A percentile compares a stretch with the other conserved stretches of the same genome.
Conservation (phyloP, 2,329 filamentous ascomycete species). For the Claviceps spartinae region DNA sequence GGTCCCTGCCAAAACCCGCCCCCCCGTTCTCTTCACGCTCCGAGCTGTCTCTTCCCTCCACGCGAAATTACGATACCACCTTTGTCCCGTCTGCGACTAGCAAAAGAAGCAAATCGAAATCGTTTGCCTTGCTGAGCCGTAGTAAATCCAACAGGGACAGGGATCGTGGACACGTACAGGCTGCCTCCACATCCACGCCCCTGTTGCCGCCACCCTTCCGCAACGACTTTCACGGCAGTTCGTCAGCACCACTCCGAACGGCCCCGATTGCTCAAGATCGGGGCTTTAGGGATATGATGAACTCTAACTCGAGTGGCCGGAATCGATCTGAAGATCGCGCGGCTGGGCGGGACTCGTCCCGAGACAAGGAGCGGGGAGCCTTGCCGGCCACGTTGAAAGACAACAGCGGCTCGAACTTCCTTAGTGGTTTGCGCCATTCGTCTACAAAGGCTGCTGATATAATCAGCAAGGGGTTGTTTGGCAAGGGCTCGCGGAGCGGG, state of each 20-base stretch:
- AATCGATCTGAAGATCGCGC: conserved; percentile 63
- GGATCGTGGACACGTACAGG: conserved; percentile 28
- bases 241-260: conserved; percentile 34
- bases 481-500: conserved; percentile 61
- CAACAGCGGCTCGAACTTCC: conserved; percentile 44
- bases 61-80: conserved; percentile 31
- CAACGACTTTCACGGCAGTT: conserved; percentile 16
- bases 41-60: conserved; percentile 37
- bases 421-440: conserved; percentile 60
- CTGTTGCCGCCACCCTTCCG: conserved; percentile 13
- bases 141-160: conserved; percentile 39
- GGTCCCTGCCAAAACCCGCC: conserved; percentile 24
- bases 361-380: conserved; percentile 34
- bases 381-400: conserved; percentile 45
- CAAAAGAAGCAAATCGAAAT: conserved; percentile 40
- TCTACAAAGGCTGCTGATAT: conserved; percentile 66
- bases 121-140: conserved; percentile 39
- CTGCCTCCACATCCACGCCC: conserved; percentile 13
- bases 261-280: conserved; percentile 53
- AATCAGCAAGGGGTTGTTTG: conserved; percentile 70
- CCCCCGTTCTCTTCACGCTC: conserved; percentile 33
- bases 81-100: conserved; percentile 18
- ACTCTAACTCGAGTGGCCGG: conserved; percentile 45
- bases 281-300: conserved; percentile 54
- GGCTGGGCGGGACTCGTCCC: conserved; percentile 28